Evolutionary conservation across 176 grass and related monocot species (phyloP), one percentile per base, ranked within the genome.

Genomic region (Paspalum notatum): DNA sequence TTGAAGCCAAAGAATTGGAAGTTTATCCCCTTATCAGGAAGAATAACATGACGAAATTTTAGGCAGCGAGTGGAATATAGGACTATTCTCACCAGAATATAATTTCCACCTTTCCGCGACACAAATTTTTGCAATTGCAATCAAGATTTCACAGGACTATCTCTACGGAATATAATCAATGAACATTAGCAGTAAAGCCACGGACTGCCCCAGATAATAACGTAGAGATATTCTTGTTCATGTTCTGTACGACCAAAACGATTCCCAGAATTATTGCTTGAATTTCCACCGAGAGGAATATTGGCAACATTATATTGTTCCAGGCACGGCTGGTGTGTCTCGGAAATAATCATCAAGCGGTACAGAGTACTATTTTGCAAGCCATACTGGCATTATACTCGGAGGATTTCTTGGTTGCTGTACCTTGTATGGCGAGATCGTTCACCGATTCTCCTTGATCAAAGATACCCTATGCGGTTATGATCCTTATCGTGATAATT

Each of bases 11-110:
- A 58, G 60, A 86, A 59, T 51, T 17, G 9, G 49, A 80, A 39
- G 56, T 47, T 71, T 83, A 87, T 87, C 58, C 55, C 17, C 39
- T 12, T 32, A 32, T 32, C 32, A 20, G 9, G 48, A 76, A 54
- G 76, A 81, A 85, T 18, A 80, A 48, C 45, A 46, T 76, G 82
- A 85, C 71, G 76, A 22, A 42, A 85, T 89, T 56, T 73, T 42
- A 64, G 77, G 47, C 57, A 85, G 71, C 39, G 62, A 80, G 46
- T 70, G 82, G 77, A 76, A 70, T 45, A 70, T 66, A 32, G 32
- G 2, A 32, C 32, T 32, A 32, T 1, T 32, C 32, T 32, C 32
- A 32, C 32, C 32, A 32, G 32, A 32, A 32, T 32, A 32, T 69
- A 76, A 71, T 26, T 9, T 40, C 1, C 20, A 2, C 3, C 55